Base-by-base conservation (phyloP, 1,284 basidiomycete species). In the Leccinum griseonigrum region DNA sequence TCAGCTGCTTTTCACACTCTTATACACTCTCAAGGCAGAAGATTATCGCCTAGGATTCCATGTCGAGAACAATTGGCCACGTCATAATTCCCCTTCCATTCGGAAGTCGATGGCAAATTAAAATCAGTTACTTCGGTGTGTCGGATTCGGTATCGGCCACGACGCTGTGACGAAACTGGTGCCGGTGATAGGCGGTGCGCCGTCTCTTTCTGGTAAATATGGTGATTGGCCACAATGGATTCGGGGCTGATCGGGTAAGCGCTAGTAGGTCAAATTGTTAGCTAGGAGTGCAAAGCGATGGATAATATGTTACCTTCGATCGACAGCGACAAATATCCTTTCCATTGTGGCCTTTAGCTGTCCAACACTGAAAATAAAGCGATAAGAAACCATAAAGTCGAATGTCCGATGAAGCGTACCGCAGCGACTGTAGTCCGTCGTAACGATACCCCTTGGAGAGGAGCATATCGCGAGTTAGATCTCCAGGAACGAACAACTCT, bases 211-310 rank as follows among this genome's bases (percentile, higher is more conserved):
- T 56, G 2, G 59, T 8, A 38, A 54, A 8, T 0, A 63, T 1
- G 7, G 59, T 52, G 8, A 56, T 0, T 13, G 36, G 46, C 16
- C 65, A 64, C 18, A 56, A 11, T 7, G 70, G 71, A 40, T 75
- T 56, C 4, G 66, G 9, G 69, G 69, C 38, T 72, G 71, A n/a
- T 28, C 60, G 28, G 69, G 73, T 31, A 72, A 29, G n/a, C 71
- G 69, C 71, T 72, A 22, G 22, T 22, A 22, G 22, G 22, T n/a
- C 16, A 29, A 51, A 13, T 10, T 11, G 13, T 63, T 29, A 63
- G 18, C 26, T 7, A 38, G 38, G 13, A 14, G 14, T 13, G 3
- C 40, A 7, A 36, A 34, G 14, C 22, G 3, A 26, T 16, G n/a
- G 13, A 31, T n/a, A 7, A 31, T 4, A 36, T 26, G 1, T 29